A percentile compares a stretch with the other conserved stretches of the same genome.
phyloP scores from a whole-genome alignment of 805 yeast genomes.

The Saturnispora besseyi region DNA sequence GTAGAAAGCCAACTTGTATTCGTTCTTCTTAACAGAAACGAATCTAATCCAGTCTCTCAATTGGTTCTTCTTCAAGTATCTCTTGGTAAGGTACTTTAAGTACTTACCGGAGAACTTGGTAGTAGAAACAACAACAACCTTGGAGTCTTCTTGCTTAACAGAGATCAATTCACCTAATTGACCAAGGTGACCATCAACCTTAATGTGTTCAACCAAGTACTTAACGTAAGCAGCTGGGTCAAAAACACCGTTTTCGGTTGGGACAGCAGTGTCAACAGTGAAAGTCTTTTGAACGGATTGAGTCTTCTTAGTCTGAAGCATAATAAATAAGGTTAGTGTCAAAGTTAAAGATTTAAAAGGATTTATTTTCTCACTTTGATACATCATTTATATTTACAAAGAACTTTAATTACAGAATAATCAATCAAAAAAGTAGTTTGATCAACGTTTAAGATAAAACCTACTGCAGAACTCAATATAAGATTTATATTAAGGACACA shows the following conservation, averaged over 20 bases:
- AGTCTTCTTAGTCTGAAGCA: conserved; percentile 66
- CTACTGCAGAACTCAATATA: conserved; percentile 8
- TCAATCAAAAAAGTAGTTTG: not conserved
- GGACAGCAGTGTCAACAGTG: conserved; percentile 94
- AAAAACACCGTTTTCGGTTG: conserved; percentile 94
- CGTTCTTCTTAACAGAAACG: conserved; percentile 90
- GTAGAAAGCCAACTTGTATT: conserved; percentile 98
- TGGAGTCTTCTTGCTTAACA: conserved; percentile 77
- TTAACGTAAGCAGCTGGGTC: conserved; percentile 97
- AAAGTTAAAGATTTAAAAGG: conserved; percentile 6
- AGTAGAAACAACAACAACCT: conserved; percentile 80
- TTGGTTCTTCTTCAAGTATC: conserved; percentile 99
- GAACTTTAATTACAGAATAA: conserved; percentile 8
- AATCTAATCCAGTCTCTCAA: conserved; percentile 99
- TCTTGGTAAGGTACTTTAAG: conserved; percentile 98
- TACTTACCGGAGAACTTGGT: conserved; percentile 99
- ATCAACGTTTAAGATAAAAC: conserved; percentile 5
- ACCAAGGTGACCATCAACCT: conserved; percentile 94
- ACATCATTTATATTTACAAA: not conserved
- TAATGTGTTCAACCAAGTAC: conserved; percentile 98
- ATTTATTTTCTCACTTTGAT: not conserved
- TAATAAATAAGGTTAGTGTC: conserved; percentile 3
- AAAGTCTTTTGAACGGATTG: conserved; percentile 72
- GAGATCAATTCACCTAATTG: conserved; percentile 94
- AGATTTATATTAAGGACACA: conserved; percentile 5